Evolutionary conservation across 2,329 filamentous ascomycete genomes (phyloP).

Genomic region (Pleomassaria siparia): DNA sequence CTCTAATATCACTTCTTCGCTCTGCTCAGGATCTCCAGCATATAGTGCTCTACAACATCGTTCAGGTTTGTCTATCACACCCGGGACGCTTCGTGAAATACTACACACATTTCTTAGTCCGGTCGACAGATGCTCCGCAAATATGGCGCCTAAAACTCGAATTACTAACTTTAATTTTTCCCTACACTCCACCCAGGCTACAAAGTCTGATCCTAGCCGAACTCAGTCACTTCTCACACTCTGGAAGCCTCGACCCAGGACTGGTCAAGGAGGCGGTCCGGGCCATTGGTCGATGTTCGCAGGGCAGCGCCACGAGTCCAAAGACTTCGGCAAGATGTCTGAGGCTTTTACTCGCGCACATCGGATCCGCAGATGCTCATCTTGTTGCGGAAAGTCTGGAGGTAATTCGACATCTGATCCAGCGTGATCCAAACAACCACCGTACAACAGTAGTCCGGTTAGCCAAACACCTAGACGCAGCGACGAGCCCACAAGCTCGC

Average conservation of each 20-base stretch:
- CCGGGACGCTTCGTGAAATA: slow-evolving; percentile 85
- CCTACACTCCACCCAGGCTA: slow-evolving; percentile 70
- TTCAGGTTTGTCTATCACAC: slow-evolving; percentile 78
- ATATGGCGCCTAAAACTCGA: slow-evolving; percentile 94
- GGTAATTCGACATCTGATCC: slow-evolving; percentile 92
- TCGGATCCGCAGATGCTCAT: slow-evolving; percentile 82
- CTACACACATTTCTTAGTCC: slow-evolving; percentile 85
- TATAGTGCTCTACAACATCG: slow-evolving; percentile 89
- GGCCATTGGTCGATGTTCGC: slow-evolving; percentile 91
- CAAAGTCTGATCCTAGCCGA: slow-evolving; percentile 90
- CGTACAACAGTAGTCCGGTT: slow-evolving; percentile 82
- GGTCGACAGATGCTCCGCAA: slow-evolving; percentile 73
- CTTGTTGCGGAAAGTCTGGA: slow-evolving; percentile 91
- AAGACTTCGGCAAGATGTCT: slow-evolving; percentile 71
- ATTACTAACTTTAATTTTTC: slow-evolving; percentile 86
- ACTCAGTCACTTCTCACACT: slow-evolving; percentile 95
- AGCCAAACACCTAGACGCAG: slow-evolving; percentile 87
- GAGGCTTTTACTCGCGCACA: slow-evolving; percentile 78
- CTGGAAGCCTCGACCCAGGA: slow-evolving; percentile 71
- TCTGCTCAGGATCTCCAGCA: slow-evolving; percentile 85
- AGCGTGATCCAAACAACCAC: slow-evolving; percentile 81
- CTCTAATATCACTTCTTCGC: slow-evolving; percentile 81
- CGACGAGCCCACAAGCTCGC: slow-evolving; percentile 82
- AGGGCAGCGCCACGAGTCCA: slow-evolving; percentile 51
- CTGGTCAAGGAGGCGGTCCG: slow-evolving; percentile 87